Conservation (phyloP, 805 yeast species). For the Barnettozyma sp. region DNA sequence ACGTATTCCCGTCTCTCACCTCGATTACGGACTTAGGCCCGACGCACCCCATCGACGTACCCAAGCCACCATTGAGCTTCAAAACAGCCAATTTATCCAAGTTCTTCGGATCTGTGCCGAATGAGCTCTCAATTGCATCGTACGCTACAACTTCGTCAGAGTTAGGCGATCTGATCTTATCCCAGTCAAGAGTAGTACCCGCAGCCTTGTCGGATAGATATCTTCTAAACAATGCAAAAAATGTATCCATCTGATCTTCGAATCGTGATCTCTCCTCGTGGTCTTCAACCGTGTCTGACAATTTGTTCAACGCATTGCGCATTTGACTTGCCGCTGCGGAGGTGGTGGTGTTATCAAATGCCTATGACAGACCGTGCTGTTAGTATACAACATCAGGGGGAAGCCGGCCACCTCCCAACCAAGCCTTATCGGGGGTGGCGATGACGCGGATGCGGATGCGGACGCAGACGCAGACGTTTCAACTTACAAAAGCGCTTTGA, state of each 20-base stretch:
- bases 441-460: no score
- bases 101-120: conserved; percentile 28
- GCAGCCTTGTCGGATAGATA: conserved; percentile 85
- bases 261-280: conserved; percentile 46
- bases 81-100: conserved; percentile 86
- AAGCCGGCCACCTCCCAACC: neutral
- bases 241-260: conserved; percentile 90
- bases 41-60: conserved; percentile 99
- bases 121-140: conserved; percentile 38
- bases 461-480: no score
- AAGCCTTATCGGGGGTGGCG: no score
- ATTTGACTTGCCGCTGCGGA: conserved; percentile 95
- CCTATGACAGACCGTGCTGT: conserved; percentile 35
- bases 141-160: conserved; percentile 86
- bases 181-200: conserved; percentile 87
- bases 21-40: conserved; percentile 98
- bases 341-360: conserved; percentile 91
- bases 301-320: conserved; percentile 89
- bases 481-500: conserved; percentile 27
- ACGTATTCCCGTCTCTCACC: conserved; percentile 97
- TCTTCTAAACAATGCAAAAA: conserved; percentile 88
- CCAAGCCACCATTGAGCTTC: conserved; percentile 96
- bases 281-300: conserved; percentile 74
- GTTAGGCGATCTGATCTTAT: conserved; percentile 85
- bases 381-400: neutral